Evolutionary conservation across 129 eudicot species (phyloP).

Genomic region (Sambucus nigra): DNA sequence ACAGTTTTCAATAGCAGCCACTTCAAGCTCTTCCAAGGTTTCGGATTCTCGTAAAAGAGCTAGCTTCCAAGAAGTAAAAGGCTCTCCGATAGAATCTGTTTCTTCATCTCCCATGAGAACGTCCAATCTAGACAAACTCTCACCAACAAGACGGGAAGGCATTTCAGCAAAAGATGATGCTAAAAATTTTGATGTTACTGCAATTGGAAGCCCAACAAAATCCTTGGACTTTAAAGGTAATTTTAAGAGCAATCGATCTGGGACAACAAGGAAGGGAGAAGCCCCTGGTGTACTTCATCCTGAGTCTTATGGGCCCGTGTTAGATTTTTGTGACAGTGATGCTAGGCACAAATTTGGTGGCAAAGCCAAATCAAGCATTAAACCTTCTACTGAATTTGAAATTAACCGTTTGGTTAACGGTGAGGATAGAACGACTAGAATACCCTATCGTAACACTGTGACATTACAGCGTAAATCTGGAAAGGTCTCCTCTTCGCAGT

Average conservation of each 20-base stretch:
- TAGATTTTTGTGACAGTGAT: conserved; percentile 19
- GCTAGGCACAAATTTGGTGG: conserved; percentile 22
- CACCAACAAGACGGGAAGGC: conserved; percentile 20
- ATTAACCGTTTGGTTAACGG: conserved; percentile 8
- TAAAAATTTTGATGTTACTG: conserved; percentile 12
- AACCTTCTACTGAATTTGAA: conserved; percentile 14
- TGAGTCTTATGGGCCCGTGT: conserved; percentile 9
- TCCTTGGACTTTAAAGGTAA: conserved; percentile 12
- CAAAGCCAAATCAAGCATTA: conserved; percentile 16
- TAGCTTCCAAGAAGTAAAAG: conserved; percentile 39
- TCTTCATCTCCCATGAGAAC: conserved; percentile 58
- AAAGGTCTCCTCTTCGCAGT: conserved; percentile 18
- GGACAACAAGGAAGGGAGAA: conserved; percentile 16
- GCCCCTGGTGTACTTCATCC: conserved; percentile 10
- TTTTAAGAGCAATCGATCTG: conserved; percentile 15
- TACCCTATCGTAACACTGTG: conserved; percentile 4
- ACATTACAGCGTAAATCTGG: conserved; percentile 14
- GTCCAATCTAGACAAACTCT: conserved; percentile 16
- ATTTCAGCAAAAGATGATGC: conserved; percentile 23
- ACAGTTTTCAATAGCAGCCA: conserved; percentile 35
- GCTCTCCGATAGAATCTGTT: conserved; percentile 79
- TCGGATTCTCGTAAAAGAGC: conserved; percentile 54
- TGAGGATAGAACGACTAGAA: conserved; percentile 11
- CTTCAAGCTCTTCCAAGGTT: conserved; percentile 82
- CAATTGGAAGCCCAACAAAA: conserved; percentile 24